Conservation (phyloP, 1,139 yeast genomes). For the Lodderomyces orthopsilosis region DNA sequence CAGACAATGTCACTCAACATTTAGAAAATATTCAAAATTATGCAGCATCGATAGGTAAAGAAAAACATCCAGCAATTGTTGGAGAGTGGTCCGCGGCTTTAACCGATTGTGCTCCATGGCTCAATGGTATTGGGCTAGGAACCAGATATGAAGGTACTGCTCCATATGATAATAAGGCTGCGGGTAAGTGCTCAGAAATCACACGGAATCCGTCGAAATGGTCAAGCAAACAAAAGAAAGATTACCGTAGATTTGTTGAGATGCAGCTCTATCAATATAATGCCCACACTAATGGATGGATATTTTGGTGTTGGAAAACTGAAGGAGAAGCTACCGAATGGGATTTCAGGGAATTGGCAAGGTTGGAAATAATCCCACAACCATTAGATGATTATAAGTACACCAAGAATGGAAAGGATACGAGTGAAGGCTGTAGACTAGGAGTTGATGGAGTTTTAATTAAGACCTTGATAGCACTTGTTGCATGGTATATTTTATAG, state of each 20-base stretch:
- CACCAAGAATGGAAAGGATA: slow-evolving; percentile 38
- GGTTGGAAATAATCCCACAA: slow-evolving; percentile 54
- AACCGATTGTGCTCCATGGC: slow-evolving; percentile 66
- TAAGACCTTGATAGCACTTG: neutral
- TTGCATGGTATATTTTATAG: slow-evolving; percentile 1
- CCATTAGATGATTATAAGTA: slow-evolving; percentile 51
- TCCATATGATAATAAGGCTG: slow-evolving; percentile 37
- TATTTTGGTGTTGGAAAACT: slow-evolving; percentile 69
- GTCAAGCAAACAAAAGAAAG: slow-evolving; percentile 36
- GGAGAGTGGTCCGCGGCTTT: slow-evolving; percentile 69
- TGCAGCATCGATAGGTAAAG: slow-evolving; percentile 33
- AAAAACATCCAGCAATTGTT: slow-evolving; percentile 50
- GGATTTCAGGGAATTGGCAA: slow-evolving; percentile 55
- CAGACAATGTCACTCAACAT: slow-evolving; percentile 36
- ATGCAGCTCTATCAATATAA: slow-evolving; percentile 27
- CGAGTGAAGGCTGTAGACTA: slow-evolving; percentile 10
- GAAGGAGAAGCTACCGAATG: slow-evolving; percentile 55
- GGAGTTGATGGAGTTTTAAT: neutral
- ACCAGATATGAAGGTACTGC: slow-evolving; percentile 52
- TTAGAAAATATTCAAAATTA: slow-evolving; percentile 34
- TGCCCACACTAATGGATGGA: slow-evolving; percentile 52
- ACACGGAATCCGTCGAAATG: slow-evolving; percentile 34
- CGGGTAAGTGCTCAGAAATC: slow-evolving; percentile 29
- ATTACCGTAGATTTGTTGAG: slow-evolving; percentile 47
- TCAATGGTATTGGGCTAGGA: slow-evolving; percentile 60